Evolutionary conservation across 2,329 filamentous ascomycete species (phyloP).

Genomic region (Cyphellophora europaea): DNA sequence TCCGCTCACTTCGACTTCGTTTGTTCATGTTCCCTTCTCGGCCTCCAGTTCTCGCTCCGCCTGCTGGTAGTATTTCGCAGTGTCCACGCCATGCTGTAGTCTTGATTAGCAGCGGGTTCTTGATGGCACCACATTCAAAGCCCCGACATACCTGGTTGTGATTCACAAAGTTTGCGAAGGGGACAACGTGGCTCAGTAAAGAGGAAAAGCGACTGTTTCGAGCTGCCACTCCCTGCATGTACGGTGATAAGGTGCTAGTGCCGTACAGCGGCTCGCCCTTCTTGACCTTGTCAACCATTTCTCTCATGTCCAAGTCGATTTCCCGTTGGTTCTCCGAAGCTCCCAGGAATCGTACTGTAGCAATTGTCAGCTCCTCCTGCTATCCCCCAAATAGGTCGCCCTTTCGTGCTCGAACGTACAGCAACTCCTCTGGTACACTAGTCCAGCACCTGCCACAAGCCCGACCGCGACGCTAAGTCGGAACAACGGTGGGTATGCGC

Average conservation of each 20-base stretch:
- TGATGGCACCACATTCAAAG: slow-evolving; percentile 1
- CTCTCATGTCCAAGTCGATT: slow-evolving; percentile 89
- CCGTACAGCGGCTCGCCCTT: slow-evolving; percentile 84
- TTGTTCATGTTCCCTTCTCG: no score
- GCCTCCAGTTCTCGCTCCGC: slow-evolving; percentile 88
- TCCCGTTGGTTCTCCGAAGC: slow-evolving; percentile 87
- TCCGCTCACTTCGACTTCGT: no score
- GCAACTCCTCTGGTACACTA: slow-evolving; percentile 74
- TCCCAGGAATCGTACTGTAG: slow-evolving; percentile 84
- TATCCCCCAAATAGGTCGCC: neutral
- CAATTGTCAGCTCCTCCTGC: neutral
- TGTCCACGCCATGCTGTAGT: slow-evolving; percentile 82
- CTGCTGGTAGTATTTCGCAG: slow-evolving; percentile 94
- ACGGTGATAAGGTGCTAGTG: slow-evolving; percentile 63
- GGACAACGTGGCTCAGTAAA: slow-evolving; percentile 72
- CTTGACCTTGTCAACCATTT: slow-evolving; percentile 98
- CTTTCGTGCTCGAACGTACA: slow-evolving; percentile 49
- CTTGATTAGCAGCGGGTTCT: slow-evolving; percentile 14
- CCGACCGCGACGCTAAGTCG: slow-evolving; percentile 67
- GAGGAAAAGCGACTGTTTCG: slow-evolving; percentile 88
- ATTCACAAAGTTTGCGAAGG: slow-evolving; percentile 99
- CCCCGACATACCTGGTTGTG: slow-evolving; percentile 62
- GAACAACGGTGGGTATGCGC: slow-evolving; percentile 75
- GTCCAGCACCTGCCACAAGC: slow-evolving; percentile 67
- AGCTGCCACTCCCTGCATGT: slow-evolving; percentile 88